Conservation (phyloP, 2,329 filamentous ascomycete genomes). For the Sporothrix brasiliensis region DNA sequence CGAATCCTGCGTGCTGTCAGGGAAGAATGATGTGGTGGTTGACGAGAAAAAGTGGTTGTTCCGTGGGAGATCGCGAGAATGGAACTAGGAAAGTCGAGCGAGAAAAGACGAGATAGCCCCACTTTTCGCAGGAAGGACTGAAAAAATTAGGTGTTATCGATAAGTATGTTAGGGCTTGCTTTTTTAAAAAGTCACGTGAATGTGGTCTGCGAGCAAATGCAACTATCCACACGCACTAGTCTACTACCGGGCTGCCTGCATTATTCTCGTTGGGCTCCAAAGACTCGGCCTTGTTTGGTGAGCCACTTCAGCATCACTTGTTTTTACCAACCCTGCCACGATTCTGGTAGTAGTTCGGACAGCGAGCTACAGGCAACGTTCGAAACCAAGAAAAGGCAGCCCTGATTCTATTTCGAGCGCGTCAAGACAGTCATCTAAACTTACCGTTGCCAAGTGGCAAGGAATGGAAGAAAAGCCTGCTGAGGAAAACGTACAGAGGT, state of each 20-base stretch:
- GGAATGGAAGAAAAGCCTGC: neutral
- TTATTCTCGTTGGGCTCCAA: slow-evolving; percentile 5
- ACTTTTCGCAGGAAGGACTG: slow-evolving; percentile 14
- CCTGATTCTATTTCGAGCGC: neutral
- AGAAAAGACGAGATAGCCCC: slow-evolving; percentile 30
- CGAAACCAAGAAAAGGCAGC: neutral
- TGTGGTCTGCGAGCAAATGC: neutral
- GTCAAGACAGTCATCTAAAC: neutral
- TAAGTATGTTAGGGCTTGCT: slow-evolving; percentile 22
- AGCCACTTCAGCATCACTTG: neutral
- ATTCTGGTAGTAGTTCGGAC: neutral
- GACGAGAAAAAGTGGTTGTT: neutral
- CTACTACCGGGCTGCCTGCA: neutral
- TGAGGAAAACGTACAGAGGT: neutral
- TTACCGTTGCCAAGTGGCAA: slow-evolving; percentile 11
- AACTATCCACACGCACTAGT: neutral
- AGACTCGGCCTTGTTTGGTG: neutral
- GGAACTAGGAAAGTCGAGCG: slow-evolving; percentile 26
- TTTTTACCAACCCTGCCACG: slow-evolving; percentile 21
- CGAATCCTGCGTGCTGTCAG: slow-evolving; percentile 72
- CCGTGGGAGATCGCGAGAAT: neutral
- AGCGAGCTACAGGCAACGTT: neutral
- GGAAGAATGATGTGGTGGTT: slow-evolving; percentile 31
- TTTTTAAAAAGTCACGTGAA: neutral
- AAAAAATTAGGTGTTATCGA: slow-evolving; percentile 8